phyloP scores from a whole-genome alignment of 805 yeast genomes.

The Pichia phayaonensis region DNA sequence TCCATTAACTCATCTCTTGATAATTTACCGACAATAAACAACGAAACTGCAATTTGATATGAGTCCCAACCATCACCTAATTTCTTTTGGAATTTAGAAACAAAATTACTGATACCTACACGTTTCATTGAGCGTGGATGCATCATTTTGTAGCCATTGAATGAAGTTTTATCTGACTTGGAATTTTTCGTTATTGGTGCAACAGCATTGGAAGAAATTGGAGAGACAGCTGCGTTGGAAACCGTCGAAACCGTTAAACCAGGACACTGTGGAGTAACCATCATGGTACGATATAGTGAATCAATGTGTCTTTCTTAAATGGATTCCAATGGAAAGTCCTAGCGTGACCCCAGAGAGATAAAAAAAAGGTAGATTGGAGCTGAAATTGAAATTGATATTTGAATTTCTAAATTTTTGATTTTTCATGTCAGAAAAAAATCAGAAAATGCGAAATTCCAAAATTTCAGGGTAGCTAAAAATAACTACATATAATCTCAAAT shows the following conservation, averaged over 20 bases:
- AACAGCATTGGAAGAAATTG: not conserved
- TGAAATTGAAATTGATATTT: no score
- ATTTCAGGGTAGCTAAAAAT: not conserved
- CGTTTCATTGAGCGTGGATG: conserved; percentile 23
- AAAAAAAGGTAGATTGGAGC: not conserved
- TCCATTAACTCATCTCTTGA: conserved; percentile 67
- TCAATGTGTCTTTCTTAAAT: not conserved
- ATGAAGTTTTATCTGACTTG: not conserved
- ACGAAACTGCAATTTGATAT: conserved; percentile 71
- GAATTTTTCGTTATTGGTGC: not conserved
- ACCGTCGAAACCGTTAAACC: not conserved
- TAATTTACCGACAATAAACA: conserved; percentile 70
- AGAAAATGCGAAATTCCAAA: not conserved
- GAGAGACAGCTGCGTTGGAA: not conserved
- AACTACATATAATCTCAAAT: not conserved
- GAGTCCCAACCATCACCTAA: conserved; percentile 81
- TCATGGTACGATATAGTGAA: not conserved
- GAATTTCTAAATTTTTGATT: not conserved
- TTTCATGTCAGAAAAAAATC: not conserved
- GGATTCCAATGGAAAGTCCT: not conserved
- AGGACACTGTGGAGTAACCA: not conserved
- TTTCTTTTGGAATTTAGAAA: conserved; percentile 62
- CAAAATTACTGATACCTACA: conserved; percentile 56
- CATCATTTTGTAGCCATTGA: not conserved
- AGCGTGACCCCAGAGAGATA: not conserved